Evolutionary conservation across 2,329 filamentous ascomycete species (phyloP).

Genomic region (Ilyonectria sp.): DNA sequence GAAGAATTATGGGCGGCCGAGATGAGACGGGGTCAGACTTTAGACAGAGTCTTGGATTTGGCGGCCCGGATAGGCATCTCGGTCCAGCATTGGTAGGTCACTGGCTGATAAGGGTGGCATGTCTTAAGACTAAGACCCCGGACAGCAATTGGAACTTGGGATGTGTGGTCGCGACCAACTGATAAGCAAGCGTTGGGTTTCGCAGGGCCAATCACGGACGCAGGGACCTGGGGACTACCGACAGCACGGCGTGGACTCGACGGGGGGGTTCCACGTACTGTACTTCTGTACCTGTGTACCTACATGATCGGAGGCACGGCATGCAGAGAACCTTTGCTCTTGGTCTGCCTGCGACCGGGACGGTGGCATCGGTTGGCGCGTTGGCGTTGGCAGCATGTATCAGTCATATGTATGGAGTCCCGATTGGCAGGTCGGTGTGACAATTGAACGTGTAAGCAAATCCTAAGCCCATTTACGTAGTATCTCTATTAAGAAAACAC

Average conservation of each 20-base stretch:
- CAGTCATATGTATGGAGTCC: too few relatives aligned
- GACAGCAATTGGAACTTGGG: slow-evolving; percentile 4
- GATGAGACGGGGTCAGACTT: slow-evolving; percentile 7
- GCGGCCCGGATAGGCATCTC: slow-evolving; percentile 19
- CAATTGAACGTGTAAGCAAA: too few relatives aligned
- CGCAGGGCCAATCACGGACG: slow-evolving; percentile 7
- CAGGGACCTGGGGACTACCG: not conserved
- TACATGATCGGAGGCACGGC: not conserved
- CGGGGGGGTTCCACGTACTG: not conserved
- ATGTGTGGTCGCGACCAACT: slow-evolving; percentile 10
- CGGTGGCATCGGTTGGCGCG: not conserved
- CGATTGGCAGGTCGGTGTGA: too few relatives aligned
- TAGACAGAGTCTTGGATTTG: slow-evolving; percentile 4
- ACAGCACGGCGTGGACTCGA: not conserved
- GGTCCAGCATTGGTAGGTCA: slow-evolving; percentile 21
- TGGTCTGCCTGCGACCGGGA: not conserved
- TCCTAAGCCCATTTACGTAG: too few relatives aligned
- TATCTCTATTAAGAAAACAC: not conserved
- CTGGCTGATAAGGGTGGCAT: slow-evolving; percentile 47
- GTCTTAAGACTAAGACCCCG: slow-evolving; percentile 28
- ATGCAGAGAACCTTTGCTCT: not conserved
- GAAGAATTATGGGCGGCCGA: not conserved
- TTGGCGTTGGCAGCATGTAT: not conserved
- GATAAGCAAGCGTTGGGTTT: slow-evolving; percentile 22
- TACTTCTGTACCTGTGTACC: not conserved